Conservation (phyloP, 2,329 filamentous ascomycete species). For the Neonectria neomacrospora region DNA sequence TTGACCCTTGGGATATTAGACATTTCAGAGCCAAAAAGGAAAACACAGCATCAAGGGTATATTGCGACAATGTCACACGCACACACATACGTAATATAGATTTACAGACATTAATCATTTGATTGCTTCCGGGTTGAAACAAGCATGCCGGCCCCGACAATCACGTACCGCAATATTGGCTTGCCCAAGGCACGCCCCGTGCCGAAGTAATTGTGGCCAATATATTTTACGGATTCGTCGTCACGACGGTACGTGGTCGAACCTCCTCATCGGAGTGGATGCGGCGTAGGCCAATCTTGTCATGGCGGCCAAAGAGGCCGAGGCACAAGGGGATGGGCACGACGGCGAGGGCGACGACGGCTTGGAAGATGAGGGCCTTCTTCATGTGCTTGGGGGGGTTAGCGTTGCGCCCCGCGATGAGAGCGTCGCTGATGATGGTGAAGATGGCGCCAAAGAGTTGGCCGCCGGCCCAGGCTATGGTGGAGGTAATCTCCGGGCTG, state of each 20-base stretch:
- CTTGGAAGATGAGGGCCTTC: slow-evolving; percentile 80
- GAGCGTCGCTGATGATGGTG: slow-evolving; percentile 82
- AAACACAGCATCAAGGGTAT: slow-evolving; percentile 34
- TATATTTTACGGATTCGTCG: slow-evolving; percentile 28
- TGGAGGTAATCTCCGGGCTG: slow-evolving; percentile 84
- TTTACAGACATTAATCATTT: slow-evolving; percentile 25
- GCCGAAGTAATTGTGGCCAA: neutral
- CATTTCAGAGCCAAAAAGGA: slow-evolving; percentile 13
- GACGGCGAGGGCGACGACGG: slow-evolving; percentile 72
- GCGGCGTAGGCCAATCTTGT: slow-evolving; percentile 63
- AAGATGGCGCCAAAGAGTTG: slow-evolving; percentile 88
- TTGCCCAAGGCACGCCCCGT: neutral
- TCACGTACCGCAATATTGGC: neutral
- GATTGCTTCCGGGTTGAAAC: slow-evolving; percentile 2
- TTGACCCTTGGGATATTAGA: neutral
- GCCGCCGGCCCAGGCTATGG: slow-evolving; percentile 85
- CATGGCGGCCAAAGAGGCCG: slow-evolving; percentile 73
- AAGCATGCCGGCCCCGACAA: slow-evolving; percentile 6
- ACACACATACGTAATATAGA: slow-evolving; percentile 10
- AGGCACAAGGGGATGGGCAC: slow-evolving; percentile 76
- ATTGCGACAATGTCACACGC: slow-evolving; percentile 37
- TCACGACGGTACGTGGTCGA: slow-evolving; percentile 34
- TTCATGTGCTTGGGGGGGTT: slow-evolving; percentile 78
- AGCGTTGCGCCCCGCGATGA: slow-evolving; percentile 66
- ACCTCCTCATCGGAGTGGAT: slow-evolving; percentile 56